These are phyloP conservation scores for Zanthoxylum bungeanum DNA, from an alignment of 345 rosid genomes.

Conservation along the genomic window DNA sequence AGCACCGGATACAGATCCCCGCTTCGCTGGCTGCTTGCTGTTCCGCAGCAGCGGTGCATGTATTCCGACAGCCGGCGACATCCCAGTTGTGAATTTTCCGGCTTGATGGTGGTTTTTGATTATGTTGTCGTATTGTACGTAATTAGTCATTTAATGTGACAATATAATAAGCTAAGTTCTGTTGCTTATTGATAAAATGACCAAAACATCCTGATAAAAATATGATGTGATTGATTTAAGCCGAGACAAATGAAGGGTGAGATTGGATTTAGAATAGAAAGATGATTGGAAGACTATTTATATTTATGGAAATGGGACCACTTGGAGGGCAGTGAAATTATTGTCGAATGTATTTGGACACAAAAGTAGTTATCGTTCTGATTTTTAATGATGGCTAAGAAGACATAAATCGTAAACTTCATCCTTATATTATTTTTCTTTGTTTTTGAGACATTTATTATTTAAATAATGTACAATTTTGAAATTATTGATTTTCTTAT, in stretches of 20 bases:
- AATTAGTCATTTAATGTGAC: constrained; percentile 4
- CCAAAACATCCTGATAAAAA: constrained; percentile 9
- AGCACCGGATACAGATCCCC: constrained; percentile 62
- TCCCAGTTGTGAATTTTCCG: constrained; percentile 13
- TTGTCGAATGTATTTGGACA: constrained; percentile 18
- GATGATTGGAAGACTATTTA: background rate
- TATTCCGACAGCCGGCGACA: constrained; percentile 46
- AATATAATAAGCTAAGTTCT: background rate
- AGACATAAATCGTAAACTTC: too few relatives aligned
- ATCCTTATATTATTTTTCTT: too few relatives aligned
- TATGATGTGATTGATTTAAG: background rate
- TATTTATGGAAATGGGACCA: background rate
- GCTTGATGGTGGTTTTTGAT: background rate
- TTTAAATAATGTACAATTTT: too few relatives aligned
- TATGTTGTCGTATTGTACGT: constrained; percentile 27
- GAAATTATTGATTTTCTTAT: too few relatives aligned
- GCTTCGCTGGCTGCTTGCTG: constrained; percentile 24
- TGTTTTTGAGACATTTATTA: too few relatives aligned
- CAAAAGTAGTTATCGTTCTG: background rate
- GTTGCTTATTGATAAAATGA: constrained; percentile 1
- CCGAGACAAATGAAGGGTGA: constrained; percentile 5
- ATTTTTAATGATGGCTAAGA: too few relatives aligned
- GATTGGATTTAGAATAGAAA: background rate
- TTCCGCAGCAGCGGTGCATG: constrained; percentile 52
- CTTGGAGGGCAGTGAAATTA: constrained; percentile 1